Conservation (phyloP, 768 basidiomycete genomes). For the Tephrocybe rancida region DNA sequence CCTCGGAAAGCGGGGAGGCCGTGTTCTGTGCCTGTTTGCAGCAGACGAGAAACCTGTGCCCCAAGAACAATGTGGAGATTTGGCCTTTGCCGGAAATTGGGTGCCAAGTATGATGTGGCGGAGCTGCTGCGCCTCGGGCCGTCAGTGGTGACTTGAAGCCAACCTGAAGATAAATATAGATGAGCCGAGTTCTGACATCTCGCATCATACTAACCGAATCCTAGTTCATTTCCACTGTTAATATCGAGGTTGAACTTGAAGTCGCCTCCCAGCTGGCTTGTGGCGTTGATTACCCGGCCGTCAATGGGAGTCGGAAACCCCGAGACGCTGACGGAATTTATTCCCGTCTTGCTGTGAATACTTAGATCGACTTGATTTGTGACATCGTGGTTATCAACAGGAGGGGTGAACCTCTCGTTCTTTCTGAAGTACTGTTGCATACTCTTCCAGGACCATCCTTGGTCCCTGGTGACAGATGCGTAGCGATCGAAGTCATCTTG, state of each 20-base stretch:
- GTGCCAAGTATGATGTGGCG: constrained; percentile 25
- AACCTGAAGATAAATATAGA: constrained; percentile 5
- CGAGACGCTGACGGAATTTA: constrained; percentile 23
- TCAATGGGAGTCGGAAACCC: constrained; percentile 24
- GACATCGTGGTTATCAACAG: constrained; percentile 27
- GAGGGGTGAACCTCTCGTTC: constrained; percentile 23
- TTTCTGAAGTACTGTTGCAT: constrained; percentile 28
- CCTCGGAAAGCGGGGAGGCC: constrained; percentile 17
- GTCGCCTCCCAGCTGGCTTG: constrained; percentile 19
- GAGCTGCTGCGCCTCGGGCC: constrained; percentile 23
- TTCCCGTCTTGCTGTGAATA: constrained; percentile 28
- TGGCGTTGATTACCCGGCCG: constrained; percentile 25
- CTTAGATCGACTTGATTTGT: constrained; percentile 28
- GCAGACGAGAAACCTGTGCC: constrained; percentile 27
- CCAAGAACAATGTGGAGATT: constrained; percentile 27
- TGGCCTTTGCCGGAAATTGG: constrained; percentile 16
- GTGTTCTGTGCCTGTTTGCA: constrained; percentile 12
- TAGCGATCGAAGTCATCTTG: constrained; percentile 30
- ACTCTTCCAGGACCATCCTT: constrained; percentile 34
- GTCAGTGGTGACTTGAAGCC: constrained; percentile 23
- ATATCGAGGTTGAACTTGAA: constrained; percentile 21
- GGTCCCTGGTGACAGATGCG: constrained; percentile 27
- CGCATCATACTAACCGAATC: constrained; percentile 6
- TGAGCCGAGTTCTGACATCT: neutral
- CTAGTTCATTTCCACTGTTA: constrained; percentile 23